Base-by-base conservation (phyloP, 495 filamentous ascomycete species). In the Amorphotheca resinae region DNA sequence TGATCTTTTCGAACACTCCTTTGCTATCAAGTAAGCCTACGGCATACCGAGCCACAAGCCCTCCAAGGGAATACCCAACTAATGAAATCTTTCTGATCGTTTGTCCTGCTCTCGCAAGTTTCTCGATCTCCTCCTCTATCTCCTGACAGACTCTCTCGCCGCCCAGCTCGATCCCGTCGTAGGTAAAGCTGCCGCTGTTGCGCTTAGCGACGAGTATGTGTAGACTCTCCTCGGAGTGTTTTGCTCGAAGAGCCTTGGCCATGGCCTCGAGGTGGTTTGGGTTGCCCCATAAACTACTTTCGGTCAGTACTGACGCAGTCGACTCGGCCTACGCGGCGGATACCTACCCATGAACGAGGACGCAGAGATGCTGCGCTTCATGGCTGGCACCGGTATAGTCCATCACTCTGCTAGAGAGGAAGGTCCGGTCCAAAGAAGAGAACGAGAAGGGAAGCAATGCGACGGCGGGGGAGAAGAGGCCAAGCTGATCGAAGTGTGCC, bases 331-430 rank as follows among this genome's bases (percentile, higher is more conserved):
- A 26, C n/a, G n/a, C n/a, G n/a, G 22, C 37, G 2, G 33, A 34
- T n/a, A 31, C 73, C 56, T 72, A 91, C 87, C 89, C 89, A 63
- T 95, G 89, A 25, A 95, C 78, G n/a, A 96, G 67, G n/a, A 96
- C 86, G 59, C 81, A 86, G 32, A 96, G 76, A 61, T 95, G 89
- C 42, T 84, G 17, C 43, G 53, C 53, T n/a, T 51, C 52, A 12
- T 22, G 7, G 45, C 55, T 60, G 21, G 62, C 61, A 22, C 66
- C 63, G 32, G 48, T 60, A 45, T 59, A 62, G 33, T 68, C 59
- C 51, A 54, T 51, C 17, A 44, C 33, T 39, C 45, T 35, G 26
- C 46, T 42, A 26, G 39, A 52, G 28, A 59, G 39, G 26, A 55
- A 49, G 12, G 50, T 38, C 38, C 44, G 45, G 50, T 54, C 48